Evolutionary conservation across 441 rosid genomes (phyloP).

Genomic region (Adansonia rubrostipa): DNA sequence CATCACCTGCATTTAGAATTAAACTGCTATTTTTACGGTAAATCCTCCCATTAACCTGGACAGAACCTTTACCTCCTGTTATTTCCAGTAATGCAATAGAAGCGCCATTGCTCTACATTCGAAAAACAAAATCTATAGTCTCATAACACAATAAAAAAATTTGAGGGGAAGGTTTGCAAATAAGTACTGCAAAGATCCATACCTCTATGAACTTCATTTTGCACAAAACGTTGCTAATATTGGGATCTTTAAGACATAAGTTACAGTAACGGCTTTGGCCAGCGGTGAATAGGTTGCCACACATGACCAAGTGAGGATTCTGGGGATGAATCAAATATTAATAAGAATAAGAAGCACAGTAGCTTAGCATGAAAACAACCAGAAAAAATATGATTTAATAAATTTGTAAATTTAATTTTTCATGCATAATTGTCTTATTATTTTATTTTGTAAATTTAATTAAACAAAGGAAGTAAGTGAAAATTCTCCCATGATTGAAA

Average conservation of each 20-base stretch:
- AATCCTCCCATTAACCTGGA: constrained; percentile 80
- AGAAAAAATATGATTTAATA: no score
- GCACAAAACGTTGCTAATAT: constrained; percentile 62
- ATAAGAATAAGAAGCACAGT: constrained; percentile 33
- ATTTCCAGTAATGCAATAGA: constrained; percentile 72
- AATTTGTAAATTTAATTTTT: no score
- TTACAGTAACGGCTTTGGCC: constrained; percentile 80
- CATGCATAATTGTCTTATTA: no score
- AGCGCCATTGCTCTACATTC: constrained; percentile 65
- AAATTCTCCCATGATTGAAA: no score
- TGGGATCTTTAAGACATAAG: constrained; percentile 72
- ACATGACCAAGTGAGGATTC: constrained; percentile 77
- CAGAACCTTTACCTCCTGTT: constrained; percentile 80
- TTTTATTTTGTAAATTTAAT: no score
- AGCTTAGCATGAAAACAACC: constrained; percentile 16
- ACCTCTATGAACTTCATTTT: constrained; percentile 81
- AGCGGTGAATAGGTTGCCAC: constrained; percentile 61
- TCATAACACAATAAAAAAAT: constrained; percentile 1
- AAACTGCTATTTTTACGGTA: constrained; percentile 54
- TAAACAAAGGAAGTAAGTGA: no score
- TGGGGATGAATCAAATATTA: constrained; percentile 41
- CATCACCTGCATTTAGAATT: constrained; percentile 84
- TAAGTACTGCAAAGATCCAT: constrained; percentile 60
- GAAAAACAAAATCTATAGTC: constrained; percentile 14
- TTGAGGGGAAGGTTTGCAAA: constrained; percentile 1